These are phyloP conservation scores for Hondaea fermentalgiana DNA, from an alignment of 108 stramenopile genomes.

Conservation along the genomic window DNA sequence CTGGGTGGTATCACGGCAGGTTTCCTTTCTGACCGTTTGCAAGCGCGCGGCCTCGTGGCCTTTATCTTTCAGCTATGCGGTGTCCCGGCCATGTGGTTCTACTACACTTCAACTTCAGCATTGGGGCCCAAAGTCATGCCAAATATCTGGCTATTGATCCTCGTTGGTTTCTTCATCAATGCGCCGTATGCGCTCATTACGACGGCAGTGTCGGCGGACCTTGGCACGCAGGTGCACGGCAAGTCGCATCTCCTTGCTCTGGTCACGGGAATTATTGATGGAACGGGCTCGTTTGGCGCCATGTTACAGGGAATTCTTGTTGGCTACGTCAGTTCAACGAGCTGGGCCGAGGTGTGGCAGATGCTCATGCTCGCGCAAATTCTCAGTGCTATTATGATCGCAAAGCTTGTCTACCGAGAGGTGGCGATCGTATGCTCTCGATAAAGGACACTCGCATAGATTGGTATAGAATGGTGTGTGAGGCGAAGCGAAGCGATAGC, in stretches of 20 bases:
- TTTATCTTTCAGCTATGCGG: constrained; percentile 9
- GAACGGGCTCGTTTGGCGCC: background rate
- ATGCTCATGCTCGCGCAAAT: background rate
- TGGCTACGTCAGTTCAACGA: background rate
- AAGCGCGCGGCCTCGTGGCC: constrained; percentile 11
- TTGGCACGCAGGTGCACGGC: background rate
- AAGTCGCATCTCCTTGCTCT: background rate
- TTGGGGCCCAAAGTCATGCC: background rate
- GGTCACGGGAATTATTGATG: background rate
- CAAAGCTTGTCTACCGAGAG: background rate
- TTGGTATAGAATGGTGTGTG: background rate
- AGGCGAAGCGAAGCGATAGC: no score
- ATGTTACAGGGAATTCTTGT: background rate
- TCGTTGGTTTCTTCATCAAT: constrained; percentile 17
- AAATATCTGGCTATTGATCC: background rate
- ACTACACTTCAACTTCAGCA: background rate
- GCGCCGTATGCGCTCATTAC: constrained; percentile 10
- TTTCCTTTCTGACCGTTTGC: background rate
- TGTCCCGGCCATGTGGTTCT: background rate
- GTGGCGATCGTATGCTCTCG: background rate
- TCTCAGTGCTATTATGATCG: background rate
- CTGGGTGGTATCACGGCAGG: background rate
- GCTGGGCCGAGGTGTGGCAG: constrained; percentile 1
- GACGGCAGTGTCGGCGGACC: background rate
- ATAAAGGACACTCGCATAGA: background rate